Evolutionary conservation across 148 eudicot genomes (phyloP).

Genomic region (Pharnaceum exiguum): DNA sequence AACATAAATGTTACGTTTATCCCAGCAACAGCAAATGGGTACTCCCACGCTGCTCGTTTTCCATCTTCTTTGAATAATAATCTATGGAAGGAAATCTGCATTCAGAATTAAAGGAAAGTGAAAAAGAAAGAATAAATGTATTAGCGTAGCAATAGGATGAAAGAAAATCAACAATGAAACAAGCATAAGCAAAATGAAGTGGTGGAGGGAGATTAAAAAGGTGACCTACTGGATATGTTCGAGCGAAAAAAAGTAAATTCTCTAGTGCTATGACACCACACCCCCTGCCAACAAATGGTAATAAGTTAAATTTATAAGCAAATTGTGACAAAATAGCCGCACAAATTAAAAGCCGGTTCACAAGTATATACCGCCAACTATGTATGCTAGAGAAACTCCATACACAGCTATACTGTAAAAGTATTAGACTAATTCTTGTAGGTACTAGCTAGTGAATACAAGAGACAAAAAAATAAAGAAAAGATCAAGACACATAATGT

Average conservation of each 20-base stretch:
- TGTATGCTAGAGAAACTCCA: too few relatives aligned
- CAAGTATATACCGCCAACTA: too few relatives aligned
- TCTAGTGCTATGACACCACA: constrained; percentile 83
- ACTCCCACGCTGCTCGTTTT: constrained; percentile 77
- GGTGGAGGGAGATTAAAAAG: background rate
- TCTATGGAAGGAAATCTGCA: constrained; percentile 72
- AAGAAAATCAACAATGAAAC: background rate
- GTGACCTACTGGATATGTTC: constrained; percentile 70
- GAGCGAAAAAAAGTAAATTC: constrained; percentile 78
- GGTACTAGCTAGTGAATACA: too few relatives aligned
- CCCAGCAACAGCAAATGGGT: constrained; percentile 97
- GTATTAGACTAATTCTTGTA: too few relatives aligned
- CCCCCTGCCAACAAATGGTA: constrained; percentile 41
- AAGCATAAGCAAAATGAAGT: background rate
- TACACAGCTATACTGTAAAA: too few relatives aligned
- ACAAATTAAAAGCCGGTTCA: too few relatives aligned
- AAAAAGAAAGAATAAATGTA: constrained; percentile 9
- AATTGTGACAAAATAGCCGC: too few relatives aligned
- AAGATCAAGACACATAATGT: too few relatives aligned
- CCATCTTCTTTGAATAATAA: constrained; percentile 77
- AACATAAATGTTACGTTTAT: constrained; percentile 83
- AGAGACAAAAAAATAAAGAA: too few relatives aligned
- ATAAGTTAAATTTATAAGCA: too few relatives aligned
- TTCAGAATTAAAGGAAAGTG: constrained; percentile 30
- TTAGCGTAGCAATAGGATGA: background rate